phyloP scores from a whole-genome alignment of 2,329 filamentous ascomycete genomes.

The Hypocreales sp. region DNA sequence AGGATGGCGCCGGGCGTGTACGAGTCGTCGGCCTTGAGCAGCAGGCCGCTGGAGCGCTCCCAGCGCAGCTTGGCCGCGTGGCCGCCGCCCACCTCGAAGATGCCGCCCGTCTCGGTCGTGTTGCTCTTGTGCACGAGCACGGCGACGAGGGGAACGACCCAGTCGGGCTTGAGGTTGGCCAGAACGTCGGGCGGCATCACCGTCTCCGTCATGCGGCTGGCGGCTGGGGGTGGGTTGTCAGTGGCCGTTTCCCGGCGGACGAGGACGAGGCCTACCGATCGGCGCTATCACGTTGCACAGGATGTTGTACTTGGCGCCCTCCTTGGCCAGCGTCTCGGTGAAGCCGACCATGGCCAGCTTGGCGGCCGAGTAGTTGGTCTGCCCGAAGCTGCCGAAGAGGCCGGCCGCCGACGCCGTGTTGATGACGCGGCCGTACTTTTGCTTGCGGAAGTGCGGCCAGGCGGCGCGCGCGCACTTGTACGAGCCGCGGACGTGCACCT shows the following conservation, averaged over 20 bases:
- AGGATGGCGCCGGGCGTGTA: slow-evolving; percentile 81
- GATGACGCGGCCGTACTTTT: slow-evolving; percentile 94
- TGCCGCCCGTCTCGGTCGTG: slow-evolving; percentile 66
- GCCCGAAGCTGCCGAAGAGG: slow-evolving; percentile 88
- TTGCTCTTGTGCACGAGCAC: slow-evolving; percentile 77
- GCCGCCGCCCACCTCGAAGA: slow-evolving; percentile 88
- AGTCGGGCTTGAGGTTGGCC: slow-evolving; percentile 74
- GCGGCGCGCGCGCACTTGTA: slow-evolving; percentile 93
- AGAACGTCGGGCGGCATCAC: slow-evolving; percentile 91
- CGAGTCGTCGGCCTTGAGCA: slow-evolving; percentile 76
- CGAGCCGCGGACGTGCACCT: slow-evolving; percentile 81
- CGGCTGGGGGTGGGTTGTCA: slow-evolving; percentile 34
- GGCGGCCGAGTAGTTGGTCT: slow-evolving; percentile 92
- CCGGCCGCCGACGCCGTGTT: slow-evolving; percentile 95
- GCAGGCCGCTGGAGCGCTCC: slow-evolving; percentile 80
- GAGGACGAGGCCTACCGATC: slow-evolving; percentile 38
- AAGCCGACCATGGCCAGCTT: slow-evolving; percentile 94
- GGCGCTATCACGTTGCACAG: slow-evolving; percentile 88
- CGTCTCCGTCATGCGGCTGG: slow-evolving; percentile 88
- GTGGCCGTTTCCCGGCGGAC: too few species aligned
- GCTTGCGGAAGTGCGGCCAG: slow-evolving; percentile 96
- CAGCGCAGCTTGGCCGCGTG: slow-evolving; percentile 87
- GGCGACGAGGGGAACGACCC: slow-evolving; percentile 87
- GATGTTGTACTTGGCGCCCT: slow-evolving; percentile 97
- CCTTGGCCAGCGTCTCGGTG: slow-evolving; percentile 94